Percentiles rank a stretch among this genome's conserved stretches.
phyloP scores from a whole-genome alignment of 371 early-diverging fungal genomes.

The Mucor racemosus region DNA sequence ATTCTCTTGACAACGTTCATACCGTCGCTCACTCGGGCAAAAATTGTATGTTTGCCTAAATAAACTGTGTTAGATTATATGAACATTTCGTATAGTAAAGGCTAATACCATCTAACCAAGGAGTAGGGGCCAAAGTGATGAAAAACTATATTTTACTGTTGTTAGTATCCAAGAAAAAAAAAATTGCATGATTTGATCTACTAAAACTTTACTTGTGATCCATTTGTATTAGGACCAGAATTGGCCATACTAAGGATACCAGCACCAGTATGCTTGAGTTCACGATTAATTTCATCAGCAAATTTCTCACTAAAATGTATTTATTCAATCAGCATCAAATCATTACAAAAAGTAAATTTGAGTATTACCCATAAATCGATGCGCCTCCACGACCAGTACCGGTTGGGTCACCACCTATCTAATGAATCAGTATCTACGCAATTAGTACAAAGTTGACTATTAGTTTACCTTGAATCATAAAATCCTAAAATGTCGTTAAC shows the following conservation, averaged over 20 bases:
- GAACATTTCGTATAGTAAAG: background rate
- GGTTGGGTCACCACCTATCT: slow-evolving; percentile 55
- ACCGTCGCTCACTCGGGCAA: slow-evolving; percentile 71
- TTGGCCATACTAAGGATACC: slow-evolving; percentile 90
- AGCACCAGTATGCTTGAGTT: slow-evolving; percentile 77
- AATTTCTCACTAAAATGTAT: slow-evolving; percentile 49
- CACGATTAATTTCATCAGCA: slow-evolving; percentile 77
- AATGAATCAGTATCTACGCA: background rate
- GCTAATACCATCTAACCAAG: slow-evolving; percentile 76
- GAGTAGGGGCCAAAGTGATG: slow-evolving; percentile 69
- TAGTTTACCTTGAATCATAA: slow-evolving; percentile 80
- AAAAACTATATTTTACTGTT: slow-evolving; percentile 52
- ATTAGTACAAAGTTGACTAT: background rate
- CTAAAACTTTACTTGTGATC: slow-evolving; percentile 63
- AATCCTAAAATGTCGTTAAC: slow-evolving; percentile 47
- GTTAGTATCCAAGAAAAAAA: background rate
- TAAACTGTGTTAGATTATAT: background rate
- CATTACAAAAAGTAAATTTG: no score
- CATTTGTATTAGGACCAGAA: slow-evolving; percentile 83
- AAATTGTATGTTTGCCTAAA: slow-evolving; percentile 68
- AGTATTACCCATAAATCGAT: slow-evolving; percentile 70
- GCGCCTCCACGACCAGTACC: slow-evolving; percentile 67
- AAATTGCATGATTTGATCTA: background rate
- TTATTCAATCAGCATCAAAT: no score
- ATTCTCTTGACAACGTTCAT: slow-evolving; percentile 73